Conservation (phyloP, 345 rosid species). For the Syzygium aqueum region DNA sequence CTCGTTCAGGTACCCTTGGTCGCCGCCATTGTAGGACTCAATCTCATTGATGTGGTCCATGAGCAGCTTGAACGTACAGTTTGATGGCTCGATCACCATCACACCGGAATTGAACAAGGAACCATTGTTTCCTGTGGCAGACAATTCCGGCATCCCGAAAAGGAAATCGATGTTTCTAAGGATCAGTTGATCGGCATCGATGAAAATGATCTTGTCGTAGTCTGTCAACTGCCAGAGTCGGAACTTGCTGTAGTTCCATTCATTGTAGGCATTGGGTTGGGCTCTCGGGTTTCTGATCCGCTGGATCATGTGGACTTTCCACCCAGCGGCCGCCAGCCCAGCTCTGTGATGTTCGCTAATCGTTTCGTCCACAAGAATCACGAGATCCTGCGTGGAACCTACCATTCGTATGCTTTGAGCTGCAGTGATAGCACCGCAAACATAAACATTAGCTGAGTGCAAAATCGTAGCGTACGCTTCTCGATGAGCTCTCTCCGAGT, state of each 20-base stretch:
- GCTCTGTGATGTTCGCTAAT: conserved; percentile 23
- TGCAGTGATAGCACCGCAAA: conserved; percentile 35
- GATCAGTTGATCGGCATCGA: conserved; percentile 35
- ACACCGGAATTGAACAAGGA: conserved; percentile 38
- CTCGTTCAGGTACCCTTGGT: conserved; percentile 40
- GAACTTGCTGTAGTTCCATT: conserved; percentile 49
- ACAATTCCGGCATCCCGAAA: conserved; percentile 35
- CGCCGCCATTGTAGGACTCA: conserved; percentile 43
- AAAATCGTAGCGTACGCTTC: conserved; percentile 42
- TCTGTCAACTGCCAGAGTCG: conserved; percentile 44
- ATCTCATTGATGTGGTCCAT: conserved; percentile 36
- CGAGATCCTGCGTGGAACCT: conserved; percentile 33
- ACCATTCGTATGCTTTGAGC: conserved; percentile 38
- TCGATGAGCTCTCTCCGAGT: conserved; percentile 14
- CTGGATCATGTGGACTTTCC: conserved; percentile 29
- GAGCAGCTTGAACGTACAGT: conserved; percentile 32
- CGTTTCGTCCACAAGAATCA: conserved; percentile 36
- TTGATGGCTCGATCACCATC: conserved; percentile 39
- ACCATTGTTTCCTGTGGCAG: conserved; percentile 30
- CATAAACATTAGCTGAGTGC: conserved; percentile 35
- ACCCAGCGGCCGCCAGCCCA: conserved; percentile 34
- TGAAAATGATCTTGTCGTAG: conserved; percentile 43
- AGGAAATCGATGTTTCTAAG: conserved; percentile 36
- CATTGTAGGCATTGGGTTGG: conserved; percentile 27
- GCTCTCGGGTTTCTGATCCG: conserved; percentile 42